Evolutionary conservation across 73 alveolate genomes (phyloP), one percentile per base, ranked within the genome.

Genomic region (Breviolum minutum): DNA sequence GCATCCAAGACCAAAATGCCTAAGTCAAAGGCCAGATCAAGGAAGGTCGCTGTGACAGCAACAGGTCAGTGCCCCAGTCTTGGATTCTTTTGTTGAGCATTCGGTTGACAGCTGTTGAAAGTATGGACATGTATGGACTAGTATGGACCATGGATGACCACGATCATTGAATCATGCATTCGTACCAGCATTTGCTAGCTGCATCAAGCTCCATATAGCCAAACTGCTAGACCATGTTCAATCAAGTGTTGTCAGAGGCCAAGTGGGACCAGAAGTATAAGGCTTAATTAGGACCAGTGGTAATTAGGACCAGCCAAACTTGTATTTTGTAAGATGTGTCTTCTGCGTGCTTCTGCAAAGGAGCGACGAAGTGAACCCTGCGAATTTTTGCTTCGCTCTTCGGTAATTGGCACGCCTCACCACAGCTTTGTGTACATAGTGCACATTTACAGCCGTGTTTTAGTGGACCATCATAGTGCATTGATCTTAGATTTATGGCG

Each of bases 351-450:
- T 40, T 40, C 54, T 27, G 85, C 61, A 22, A 26, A 79, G 87
- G 87, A 8, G 87, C 12, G 85, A 76, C 85, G 87, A 79, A 79
- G 87, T 79, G 87, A 79, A 32, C 87, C 87, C 87, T 79, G 60
- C 85, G 85, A 29, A 79, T 32, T 79, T 79, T 79, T 79, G 87
- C 87, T 30, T 66, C 66, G 29, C 63, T 71, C 29, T 11, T 8
- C 87, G n/a, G 87, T 32, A 29, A 29, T 29, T 79, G 6, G 48
- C 66, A 13, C 29, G 12, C 48, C 48, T 7, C 20, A 27, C 48
- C 66, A 26, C 8, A 79, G 66, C 48, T 79, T 79, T 64, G 30
- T 63, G 12, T 79, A 9, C 48, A 32, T 64, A 79, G 66, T 13
- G 87, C 87, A 76, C 24, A 76, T 10, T 40, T 40, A 40, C 54